Evolutionary conservation across 805 yeast species (phyloP).

Genomic region (Cyberlindnera xishuangbannaensis): DNA sequence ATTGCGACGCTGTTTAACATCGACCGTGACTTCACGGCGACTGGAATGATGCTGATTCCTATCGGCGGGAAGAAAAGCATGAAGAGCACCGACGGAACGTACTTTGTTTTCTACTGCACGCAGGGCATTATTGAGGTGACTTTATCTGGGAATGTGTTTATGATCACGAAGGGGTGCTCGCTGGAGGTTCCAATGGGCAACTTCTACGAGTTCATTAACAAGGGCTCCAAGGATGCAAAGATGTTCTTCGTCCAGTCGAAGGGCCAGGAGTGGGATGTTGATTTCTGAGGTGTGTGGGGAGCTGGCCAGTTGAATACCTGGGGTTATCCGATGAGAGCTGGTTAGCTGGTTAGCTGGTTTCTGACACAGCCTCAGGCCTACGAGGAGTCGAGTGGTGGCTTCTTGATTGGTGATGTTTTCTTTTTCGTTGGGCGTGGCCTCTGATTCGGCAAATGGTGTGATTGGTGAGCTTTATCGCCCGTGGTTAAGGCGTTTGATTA

Average conservation of each 20-base stretch:
- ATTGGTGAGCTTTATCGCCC: no score
- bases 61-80: conserved; percentile 52
- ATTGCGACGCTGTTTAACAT: conserved; percentile 61
- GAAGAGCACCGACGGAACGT: conserved; percentile 53
- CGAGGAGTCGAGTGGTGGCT: no score
- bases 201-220: conserved; percentile 61
- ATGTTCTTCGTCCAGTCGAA: conserved; percentile 71
- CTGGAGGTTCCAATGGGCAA: conserved; percentile 79
- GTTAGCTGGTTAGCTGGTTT: no score
- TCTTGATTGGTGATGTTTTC: no score
- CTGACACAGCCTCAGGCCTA: no score
- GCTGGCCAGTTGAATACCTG: no score
- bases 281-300: conserved; percentile 2
- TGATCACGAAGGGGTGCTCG: conserved; percentile 66
- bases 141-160: conserved; percentile 50
- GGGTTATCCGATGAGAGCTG: no score
- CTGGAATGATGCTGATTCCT: conserved; percentile 69
- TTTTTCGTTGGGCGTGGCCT: no score
- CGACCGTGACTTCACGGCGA: conserved; percentile 59
- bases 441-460: no score
- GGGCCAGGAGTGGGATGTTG: conserved; percentile 24
- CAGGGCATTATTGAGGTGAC: conserved; percentile 67
- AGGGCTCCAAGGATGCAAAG: conserved; percentile 50
- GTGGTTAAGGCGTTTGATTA: no score
- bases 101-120: conserved; percentile 70